These are phyloP conservation scores for Teratosphaeria destructans DNA, from an alignment of 2,329 filamentous ascomycete genomes.

Conservation along the genomic window DNA sequence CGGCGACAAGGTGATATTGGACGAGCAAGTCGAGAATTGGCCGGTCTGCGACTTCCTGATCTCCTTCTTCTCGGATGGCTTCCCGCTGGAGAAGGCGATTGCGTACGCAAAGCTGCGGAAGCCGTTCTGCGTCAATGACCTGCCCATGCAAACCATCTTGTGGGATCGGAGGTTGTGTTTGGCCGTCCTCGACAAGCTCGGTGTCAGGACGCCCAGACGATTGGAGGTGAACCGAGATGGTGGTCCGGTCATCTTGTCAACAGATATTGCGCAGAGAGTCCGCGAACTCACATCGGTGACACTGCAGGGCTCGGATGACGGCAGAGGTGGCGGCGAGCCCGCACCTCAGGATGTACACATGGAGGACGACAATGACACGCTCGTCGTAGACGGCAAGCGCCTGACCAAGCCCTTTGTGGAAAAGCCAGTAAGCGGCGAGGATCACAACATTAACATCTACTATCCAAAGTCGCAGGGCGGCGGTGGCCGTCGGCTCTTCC, in stretches of 20 bases:
- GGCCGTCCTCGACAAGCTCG: constrained; percentile 75
- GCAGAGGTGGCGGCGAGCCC: constrained; percentile 48
- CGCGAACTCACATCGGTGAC: constrained; percentile 69
- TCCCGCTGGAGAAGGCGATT: constrained; percentile 92
- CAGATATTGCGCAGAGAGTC: constrained; percentile 71
- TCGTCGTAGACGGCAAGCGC: constrained; percentile 73
- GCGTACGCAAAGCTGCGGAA: constrained; percentile 87
- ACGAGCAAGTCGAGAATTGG: constrained; percentile 95
- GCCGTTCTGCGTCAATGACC: constrained; percentile 93
- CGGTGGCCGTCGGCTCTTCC: constrained; percentile 82
- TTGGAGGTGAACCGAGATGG: constrained; percentile 90
- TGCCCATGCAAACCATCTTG: constrained; percentile 92
- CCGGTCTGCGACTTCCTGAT: constrained; percentile 93
- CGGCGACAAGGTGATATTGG: constrained; percentile 95
- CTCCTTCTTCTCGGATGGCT: constrained; percentile 96
- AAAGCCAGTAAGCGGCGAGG: constrained; percentile 95
- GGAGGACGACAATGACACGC: constrained; percentile 78
- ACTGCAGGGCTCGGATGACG: constrained; percentile 60
- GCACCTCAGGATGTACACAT: constrained; percentile 64
- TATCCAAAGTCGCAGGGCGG: constrained; percentile 80
- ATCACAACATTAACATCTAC: constrained; percentile 98
- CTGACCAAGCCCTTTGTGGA: constrained; percentile 94
- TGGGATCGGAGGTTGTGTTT: constrained; percentile 93
- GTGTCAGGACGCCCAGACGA: constrained; percentile 78
- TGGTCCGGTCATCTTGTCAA: constrained; percentile 66